Evolutionary conservation across 1,284 basidiomycete genomes (phyloP).

Genomic region (Serendipita sp.): DNA sequence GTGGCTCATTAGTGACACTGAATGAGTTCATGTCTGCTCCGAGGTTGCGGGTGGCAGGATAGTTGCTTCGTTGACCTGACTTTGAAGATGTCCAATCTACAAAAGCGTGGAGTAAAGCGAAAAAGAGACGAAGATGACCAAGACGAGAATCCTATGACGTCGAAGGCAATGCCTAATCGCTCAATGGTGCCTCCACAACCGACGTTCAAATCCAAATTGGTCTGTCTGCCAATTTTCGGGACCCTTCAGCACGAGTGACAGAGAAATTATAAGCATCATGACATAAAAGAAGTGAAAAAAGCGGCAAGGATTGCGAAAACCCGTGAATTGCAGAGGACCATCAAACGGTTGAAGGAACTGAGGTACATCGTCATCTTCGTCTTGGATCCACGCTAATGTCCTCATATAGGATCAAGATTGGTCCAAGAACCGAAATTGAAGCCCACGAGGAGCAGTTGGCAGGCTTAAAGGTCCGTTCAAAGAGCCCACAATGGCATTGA

Average conservation of each 20-base stretch:
- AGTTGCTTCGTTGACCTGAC: background rate
- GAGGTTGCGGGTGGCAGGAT: no score
- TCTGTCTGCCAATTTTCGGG: background rate
- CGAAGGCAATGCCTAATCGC: no score
- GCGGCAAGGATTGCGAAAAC: conserved; percentile 68
- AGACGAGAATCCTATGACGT: background rate
- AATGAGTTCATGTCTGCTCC: no score
- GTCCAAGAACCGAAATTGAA: conserved; percentile 26
- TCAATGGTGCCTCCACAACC: background rate
- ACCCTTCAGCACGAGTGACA: background rate
- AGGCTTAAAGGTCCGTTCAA: conserved; percentile 43
- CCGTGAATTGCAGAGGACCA: conserved; percentile 70
- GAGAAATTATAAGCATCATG: conserved; percentile 40
- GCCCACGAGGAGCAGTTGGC: conserved; percentile 54
- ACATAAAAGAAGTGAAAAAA: conserved; percentile 49
- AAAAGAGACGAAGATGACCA: background rate
- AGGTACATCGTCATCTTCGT: conserved; percentile 32
- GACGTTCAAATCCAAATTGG: background rate
- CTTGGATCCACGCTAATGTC: background rate
- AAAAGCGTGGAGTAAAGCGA: background rate
- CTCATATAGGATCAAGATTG: conserved; percentile 5
- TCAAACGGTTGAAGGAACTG: conserved; percentile 68
- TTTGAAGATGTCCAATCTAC: background rate
- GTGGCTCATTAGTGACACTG: no score
- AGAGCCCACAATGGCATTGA: conserved; percentile 7